Evolutionary conservation across 2,329 filamentous ascomycete genomes (phyloP), one percentile per base, ranked within the genome.

Genomic region (Epicoccum nigrum): DNA sequence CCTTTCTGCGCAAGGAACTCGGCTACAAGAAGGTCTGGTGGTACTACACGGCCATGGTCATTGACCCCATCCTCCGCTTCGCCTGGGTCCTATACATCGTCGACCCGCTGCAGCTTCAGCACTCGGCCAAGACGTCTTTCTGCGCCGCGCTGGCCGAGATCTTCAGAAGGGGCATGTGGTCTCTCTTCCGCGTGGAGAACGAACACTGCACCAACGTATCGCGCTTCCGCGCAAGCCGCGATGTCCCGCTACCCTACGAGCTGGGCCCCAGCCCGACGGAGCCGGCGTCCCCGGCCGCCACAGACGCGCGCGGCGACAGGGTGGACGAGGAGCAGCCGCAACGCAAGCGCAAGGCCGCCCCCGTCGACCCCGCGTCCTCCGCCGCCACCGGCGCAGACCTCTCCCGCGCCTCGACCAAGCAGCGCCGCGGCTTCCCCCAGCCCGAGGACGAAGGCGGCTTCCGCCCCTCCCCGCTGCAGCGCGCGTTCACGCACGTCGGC

Each of bases 11-110:
- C 6, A 85, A 93, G 51, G 87, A 89, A 7, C 81, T 94, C 0
- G 92, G 87, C 0, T 88, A 94, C 64, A 93, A 93, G 67, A 80
- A 81, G 11, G 80, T 83, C 3, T 94, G 90, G 87, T 79, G 87
- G 33, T 99, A 99, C 78, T 99, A 97, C 70, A 72, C 75, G 4
- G 90, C 94, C 52, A 96, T 97, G 83, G 64, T 87, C 2, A 56
- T 92, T 30, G 92, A 99, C 68, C 89, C 92, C 0, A 80, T 96
- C 4, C 79, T 99, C 16, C 88, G 94, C 15, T 97, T 96, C 75
- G 88, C 90, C 55, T 97, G 94, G 94, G 87, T 97, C 53, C 89
- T 95, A 68, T 97, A 96, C 74, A 87, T 88, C 58, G 89, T 97
- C 54, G 95, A 90, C 71, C 86, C 87, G 1, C 77, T 87, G 55